Evolutionary conservation across 2,329 filamentous ascomycete species (phyloP), one percentile per base, ranked within the genome.

Genomic region (Trichoderma oligosporum): DNA sequence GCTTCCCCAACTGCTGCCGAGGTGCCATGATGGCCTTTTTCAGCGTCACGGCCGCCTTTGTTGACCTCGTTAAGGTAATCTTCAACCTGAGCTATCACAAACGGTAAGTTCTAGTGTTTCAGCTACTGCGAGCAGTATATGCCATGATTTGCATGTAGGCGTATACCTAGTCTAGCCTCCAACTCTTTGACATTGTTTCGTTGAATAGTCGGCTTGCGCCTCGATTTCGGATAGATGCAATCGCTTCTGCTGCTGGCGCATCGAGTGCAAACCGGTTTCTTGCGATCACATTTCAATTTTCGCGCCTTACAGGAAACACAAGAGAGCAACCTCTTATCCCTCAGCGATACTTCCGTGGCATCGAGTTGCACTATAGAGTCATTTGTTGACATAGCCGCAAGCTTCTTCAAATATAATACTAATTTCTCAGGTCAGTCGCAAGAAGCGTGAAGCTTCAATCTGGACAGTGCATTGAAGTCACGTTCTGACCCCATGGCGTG

Each of bases 121-220:
- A 35, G 35, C 20, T 2, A 18, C 31, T 44, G 2, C 4, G 47
- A 25, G 12, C 12, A 4, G 2, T 35, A 12, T 31, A 3, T 25
- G 38, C 5, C 5, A 24, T 7, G n/a, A 77, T 22, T 14, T 9
- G 12, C 12, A 31, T 20, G 35, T n/a, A n/a, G n/a, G n/a, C n/a
- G 16, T 22, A 33, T 83, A 94, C 89, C 88, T 68, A 97, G 76
- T 66, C 93, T 82, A 61, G 90, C 90, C 72, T 97, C 93, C 59
- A 97, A 76, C 68, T 94, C 87, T 75, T 89, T 93, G 61, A 96
- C 92, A 71, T 96, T 96, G 63, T 89, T 86, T 66, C 91, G 81
- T 76, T 95, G 96, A 16, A 89, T 87, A 4, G 90, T 88, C 57
- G 90, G 89, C 76, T 95, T 96, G 74, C 90, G 86, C 67, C 91